Conservation (phyloP, 2,329 filamentous ascomycete species). For the Hypoxylon sp. region DNA sequence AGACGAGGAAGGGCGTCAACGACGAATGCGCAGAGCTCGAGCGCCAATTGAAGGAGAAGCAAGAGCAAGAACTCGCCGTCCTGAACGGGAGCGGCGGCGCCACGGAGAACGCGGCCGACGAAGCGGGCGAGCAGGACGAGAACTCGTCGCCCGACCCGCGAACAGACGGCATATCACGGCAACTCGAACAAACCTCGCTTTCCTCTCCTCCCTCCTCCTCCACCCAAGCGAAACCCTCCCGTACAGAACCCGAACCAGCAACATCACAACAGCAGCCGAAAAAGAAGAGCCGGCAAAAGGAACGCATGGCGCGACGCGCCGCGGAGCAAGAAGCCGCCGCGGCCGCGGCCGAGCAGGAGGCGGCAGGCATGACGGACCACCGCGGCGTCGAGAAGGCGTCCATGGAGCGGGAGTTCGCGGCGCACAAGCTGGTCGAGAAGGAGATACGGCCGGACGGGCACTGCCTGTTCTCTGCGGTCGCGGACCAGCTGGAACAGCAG, state of each 20-base stretch:
- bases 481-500: constrained; percentile 75
- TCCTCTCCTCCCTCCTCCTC: too few species aligned
- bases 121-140: constrained; percentile 1
- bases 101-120: not conserved
- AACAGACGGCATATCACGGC: constrained; percentile 34
- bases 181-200: constrained; percentile 30
- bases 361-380: constrained; percentile 75
- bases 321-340: constrained; percentile 80
- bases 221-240: constrained; percentile 19
- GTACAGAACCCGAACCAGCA: constrained; percentile 32
- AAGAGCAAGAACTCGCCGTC: constrained; percentile 65
- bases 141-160: constrained; percentile 6
- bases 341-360: constrained; percentile 76
- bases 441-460: constrained; percentile 91
- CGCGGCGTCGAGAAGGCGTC: constrained; percentile 72
- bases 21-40: constrained; percentile 79
- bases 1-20: constrained; percentile 77
- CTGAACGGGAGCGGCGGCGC: constrained; percentile 44
- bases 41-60: constrained; percentile 69
- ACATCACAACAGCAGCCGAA: constrained; percentile 51
- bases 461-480: constrained; percentile 91
- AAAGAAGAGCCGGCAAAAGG: constrained; percentile 92
- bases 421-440: constrained; percentile 72
- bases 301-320: constrained; percentile 85
- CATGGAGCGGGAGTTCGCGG: constrained; percentile 73